Evolutionary conservation across 2,329 filamentous ascomycete species (phyloP).

Genomic region (Xylaria sp.): DNA sequence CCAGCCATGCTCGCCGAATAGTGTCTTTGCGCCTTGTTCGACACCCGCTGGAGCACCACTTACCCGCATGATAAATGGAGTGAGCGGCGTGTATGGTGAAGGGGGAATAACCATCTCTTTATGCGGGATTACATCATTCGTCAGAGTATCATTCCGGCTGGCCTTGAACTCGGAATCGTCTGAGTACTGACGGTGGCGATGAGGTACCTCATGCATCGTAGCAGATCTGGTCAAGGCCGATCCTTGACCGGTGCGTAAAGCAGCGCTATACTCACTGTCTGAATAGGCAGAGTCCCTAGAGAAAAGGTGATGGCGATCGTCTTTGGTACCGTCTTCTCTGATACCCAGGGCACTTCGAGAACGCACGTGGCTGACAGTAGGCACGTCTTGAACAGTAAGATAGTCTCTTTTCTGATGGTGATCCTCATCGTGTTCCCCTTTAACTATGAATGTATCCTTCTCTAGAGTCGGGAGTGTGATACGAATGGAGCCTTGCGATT

Average conservation of each 20-base stretch:
- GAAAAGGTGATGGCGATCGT: slow-evolving; percentile 20
- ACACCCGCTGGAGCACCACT: slow-evolving; percentile 36
- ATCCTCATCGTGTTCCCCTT: background rate
- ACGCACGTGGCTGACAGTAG: slow-evolving; percentile 23
- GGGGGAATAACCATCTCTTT: slow-evolving; percentile 6
- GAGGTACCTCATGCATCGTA: slow-evolving; percentile 27
- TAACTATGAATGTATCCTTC: background rate
- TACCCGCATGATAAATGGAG: slow-evolving; percentile 48
- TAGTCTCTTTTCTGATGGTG: slow-evolving; percentile 8
- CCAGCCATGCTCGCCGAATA: slow-evolving; percentile 69
- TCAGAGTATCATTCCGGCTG: background rate
- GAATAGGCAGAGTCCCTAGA: slow-evolving; percentile 11
- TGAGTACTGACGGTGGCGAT: slow-evolving; percentile 18
- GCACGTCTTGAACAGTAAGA: background rate
- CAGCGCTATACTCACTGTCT: slow-evolving; percentile 6
- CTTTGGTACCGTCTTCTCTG: slow-evolving; percentile 22
- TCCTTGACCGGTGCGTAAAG: background rate
- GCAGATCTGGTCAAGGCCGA: slow-evolving; percentile 26
- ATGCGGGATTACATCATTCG: background rate
- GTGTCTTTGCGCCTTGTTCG: slow-evolving; percentile 54
- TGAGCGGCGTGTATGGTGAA: slow-evolving; percentile 46
- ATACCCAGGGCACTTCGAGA: slow-evolving; percentile 36
- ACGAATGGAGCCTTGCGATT: slow-evolving; percentile 28
- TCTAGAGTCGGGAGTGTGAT: slow-evolving; percentile 8
- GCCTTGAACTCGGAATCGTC: background rate